phyloP scores from a whole-genome alignment of 345 rosid species.

The Aquilaria yunnanensis region DNA sequence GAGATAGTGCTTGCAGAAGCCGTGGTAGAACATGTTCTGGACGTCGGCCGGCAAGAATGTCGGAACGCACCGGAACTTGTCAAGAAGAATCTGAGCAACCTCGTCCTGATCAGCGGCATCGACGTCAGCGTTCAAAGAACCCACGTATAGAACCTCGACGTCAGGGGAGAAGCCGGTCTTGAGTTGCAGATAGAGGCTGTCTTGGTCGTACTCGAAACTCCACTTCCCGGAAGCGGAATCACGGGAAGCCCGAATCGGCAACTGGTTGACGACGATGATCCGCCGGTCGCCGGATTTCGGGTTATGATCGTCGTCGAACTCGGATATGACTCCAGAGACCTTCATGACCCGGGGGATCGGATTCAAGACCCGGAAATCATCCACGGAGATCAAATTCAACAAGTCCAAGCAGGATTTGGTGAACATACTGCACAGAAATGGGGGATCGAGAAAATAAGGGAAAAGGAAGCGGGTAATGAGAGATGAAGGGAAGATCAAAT shows the following conservation, averaged over 20 bases:
- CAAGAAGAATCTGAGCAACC: conserved; percentile 40
- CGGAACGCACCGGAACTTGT: conserved; percentile 60
- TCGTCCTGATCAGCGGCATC: conserved; percentile 48
- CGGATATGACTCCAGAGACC: conserved; percentile 38
- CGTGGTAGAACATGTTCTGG: conserved; percentile 58
- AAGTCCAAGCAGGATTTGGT: conserved; percentile 44
- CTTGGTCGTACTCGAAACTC: conserved; percentile 56
- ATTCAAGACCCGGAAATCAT: conserved; percentile 48
- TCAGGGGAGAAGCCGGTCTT: conserved; percentile 54
- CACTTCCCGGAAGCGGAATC: conserved; percentile 31
- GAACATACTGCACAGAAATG: conserved; percentile 19
- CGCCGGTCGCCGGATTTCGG: conserved; percentile 23
- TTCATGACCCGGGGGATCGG: conserved; percentile 53
- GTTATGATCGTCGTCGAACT: conserved; percentile 17
- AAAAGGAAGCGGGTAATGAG: background rate
- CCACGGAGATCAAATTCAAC: conserved; percentile 48
- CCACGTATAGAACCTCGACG: conserved; percentile 56
- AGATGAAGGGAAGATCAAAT: background rate
- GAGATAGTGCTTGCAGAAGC: conserved; percentile 81
- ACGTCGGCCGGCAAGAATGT: conserved; percentile 53
- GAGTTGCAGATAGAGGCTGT: conserved; percentile 48
- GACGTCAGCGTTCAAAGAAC: conserved; percentile 49
- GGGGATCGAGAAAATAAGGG: background rate
- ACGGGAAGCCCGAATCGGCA: conserved; percentile 40
- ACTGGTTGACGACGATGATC: conserved; percentile 66